These are phyloP conservation scores for Lentinula boryana DNA, from an alignment of 768 basidiomycete genomes.

Conservation along the genomic window DNA sequence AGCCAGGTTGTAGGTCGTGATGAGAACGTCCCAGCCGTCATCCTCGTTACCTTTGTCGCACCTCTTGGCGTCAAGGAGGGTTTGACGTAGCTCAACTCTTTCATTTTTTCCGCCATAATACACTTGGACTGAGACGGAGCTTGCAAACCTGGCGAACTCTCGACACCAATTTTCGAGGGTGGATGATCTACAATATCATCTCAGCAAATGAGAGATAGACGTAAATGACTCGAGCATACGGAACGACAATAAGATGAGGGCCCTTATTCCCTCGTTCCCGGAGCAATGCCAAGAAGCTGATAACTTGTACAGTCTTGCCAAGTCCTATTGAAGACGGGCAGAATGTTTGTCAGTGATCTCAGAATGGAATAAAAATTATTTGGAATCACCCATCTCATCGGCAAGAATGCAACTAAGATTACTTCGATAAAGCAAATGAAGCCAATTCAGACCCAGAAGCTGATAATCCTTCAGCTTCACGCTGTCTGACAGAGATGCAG, in stretches of 20 bases:
- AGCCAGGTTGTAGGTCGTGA: conserved; percentile 95
- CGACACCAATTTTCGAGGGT: conserved; percentile 98
- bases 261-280: conserved; percentile 75
- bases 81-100: conserved; percentile 65
- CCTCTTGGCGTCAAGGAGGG: conserved; percentile 55
- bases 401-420: conserved; percentile 91
- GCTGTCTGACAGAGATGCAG: conserved; percentile 54
- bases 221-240: conserved; percentile 35
- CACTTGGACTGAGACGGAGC: conserved; percentile 76
- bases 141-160: conserved; percentile 90
- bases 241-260: conserved; percentile 92
- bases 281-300: conserved; percentile 89
- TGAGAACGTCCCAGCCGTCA: conserved; percentile 83
- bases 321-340: conserved; percentile 53
- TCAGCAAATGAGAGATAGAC: conserved; percentile 7
- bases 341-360: conserved; percentile 7
- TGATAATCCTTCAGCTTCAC: conserved; percentile 94
- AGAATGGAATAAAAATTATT: conserved; percentile 2
- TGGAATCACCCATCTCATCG: conserved; percentile 91
- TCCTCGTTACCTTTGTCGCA: conserved; percentile 30
- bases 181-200: conserved; percentile 58
- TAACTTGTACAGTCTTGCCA: conserved; percentile 98
- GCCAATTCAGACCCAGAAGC: conserved; percentile 95
- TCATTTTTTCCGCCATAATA: conserved; percentile 95
- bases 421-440: conserved; percentile 78